Conservation (phyloP, 495 filamentous ascomycete species). For the Neurospora intermedia region DNA sequence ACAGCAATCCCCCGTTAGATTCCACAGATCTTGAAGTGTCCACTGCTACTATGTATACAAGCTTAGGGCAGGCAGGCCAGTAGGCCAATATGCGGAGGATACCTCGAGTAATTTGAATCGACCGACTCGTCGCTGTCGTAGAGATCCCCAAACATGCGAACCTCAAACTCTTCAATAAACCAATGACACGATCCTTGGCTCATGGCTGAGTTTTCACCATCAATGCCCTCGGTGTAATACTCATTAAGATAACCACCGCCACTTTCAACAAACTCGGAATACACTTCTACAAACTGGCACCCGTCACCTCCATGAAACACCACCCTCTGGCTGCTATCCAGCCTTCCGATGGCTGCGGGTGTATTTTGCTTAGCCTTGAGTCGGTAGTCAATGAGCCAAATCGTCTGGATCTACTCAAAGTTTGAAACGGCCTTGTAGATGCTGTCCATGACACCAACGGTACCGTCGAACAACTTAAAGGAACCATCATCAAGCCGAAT, state of each 20-base stretch:
- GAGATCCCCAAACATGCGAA: background rate
- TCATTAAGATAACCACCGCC: background rate
- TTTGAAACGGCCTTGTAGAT: background rate
- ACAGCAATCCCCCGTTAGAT: background rate
- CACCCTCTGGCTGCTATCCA: background rate
- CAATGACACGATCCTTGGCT: background rate
- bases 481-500: background rate
- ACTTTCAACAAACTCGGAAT: background rate
- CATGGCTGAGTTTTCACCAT: background rate
- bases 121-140: background rate
- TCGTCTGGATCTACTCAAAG: background rate
- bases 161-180: background rate
- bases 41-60: background rate
- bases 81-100: background rate
- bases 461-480: background rate
- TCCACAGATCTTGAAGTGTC: background rate
- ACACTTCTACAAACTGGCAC: background rate
- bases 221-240: background rate
- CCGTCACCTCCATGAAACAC: background rate
- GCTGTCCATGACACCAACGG: background rate
- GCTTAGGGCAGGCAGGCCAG: background rate
- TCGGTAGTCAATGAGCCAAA: background rate
- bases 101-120: background rate
- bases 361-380: background rate
- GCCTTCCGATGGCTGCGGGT: background rate